phyloP scores from a whole-genome alignment of 352 stramenopile species.

The Pythium volutum region DNA sequence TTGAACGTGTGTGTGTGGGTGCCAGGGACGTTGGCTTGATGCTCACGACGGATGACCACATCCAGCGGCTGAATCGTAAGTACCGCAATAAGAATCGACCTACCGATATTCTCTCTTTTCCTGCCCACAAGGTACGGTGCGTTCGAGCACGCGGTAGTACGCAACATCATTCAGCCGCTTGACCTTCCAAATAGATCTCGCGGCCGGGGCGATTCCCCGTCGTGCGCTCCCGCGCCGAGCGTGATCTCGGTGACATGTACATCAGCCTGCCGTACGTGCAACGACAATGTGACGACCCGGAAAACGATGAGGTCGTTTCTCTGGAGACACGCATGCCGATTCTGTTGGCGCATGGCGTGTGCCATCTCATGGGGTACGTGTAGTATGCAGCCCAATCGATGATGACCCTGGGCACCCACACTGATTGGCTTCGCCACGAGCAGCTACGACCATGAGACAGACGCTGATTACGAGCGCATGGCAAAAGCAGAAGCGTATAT shows the following conservation, averaged over 20 bases:
- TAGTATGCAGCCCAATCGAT: neutral
- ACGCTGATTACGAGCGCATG: slow-evolving; percentile 79
- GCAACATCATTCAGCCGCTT: neutral
- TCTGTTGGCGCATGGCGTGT: slow-evolving; percentile 75
- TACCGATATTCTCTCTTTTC: slow-evolving; percentile 83
- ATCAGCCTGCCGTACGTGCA: slow-evolving; percentile 80
- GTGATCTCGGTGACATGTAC: slow-evolving; percentile 84
- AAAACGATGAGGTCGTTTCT: slow-evolving; percentile 51
- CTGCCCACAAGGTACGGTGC: slow-evolving; percentile 58
- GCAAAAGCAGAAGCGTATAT: slow-evolving; percentile 67
- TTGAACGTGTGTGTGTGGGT: neutral
- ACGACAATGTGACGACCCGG: slow-evolving; percentile 55
- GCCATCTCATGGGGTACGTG: slow-evolving; percentile 74
- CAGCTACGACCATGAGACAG: slow-evolving; percentile 80
- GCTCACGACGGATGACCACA: slow-evolving; percentile 75
- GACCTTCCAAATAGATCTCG: slow-evolving; percentile 34
- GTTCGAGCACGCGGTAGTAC: neutral
- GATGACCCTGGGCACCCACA: neutral
- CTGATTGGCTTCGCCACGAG: neutral
- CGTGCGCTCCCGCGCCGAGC: slow-evolving; percentile 46
- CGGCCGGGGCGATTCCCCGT: slow-evolving; percentile 57
- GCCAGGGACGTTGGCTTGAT: slow-evolving; percentile 73
- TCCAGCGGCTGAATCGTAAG: slow-evolving; percentile 68
- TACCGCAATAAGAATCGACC: slow-evolving; percentile 76
- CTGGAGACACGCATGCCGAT: slow-evolving; percentile 69